Evolutionary conservation across 306 rosid genomes (phyloP), one percentile per base, ranked within the genome.

Genomic region (Heteromeles arbutifolia): DNA sequence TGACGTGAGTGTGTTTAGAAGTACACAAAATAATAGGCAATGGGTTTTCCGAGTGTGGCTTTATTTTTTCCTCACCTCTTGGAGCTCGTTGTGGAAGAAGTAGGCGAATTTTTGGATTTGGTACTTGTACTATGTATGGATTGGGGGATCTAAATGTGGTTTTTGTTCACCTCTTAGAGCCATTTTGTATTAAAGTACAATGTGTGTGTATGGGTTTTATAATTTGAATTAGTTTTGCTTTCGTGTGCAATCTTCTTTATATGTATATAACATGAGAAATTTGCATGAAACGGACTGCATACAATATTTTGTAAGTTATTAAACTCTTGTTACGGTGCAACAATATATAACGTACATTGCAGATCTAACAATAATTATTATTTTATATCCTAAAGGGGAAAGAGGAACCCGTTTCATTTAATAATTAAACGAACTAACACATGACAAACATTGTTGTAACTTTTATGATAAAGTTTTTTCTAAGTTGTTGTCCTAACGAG

Each of bases 31-130:
- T 57, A 9, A 12, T 22, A 22, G 52, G 58, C 32, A 32, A 11
- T 52, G 15, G 53, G 80, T 32, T 75, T 32, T 75, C 69, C 28
- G 69, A 72, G 18, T 28, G 56, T 70, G 77, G 29, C 25, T 18
- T 58, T 70, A 13, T 39, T 15, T 54, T 57, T 54, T 31, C 17
- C 11, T 78, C 74, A 78, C 71, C 9, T 34, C 45, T 32, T n/a
- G 66, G 80, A 74, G 71, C 56, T 61, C 54, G 54, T 59, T 9
- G 18, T 22, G 4, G 32, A 77, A 78, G 29, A 32, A 56, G 45
- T 26, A 48, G 25, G 44, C 14, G 85, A 68, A 62, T 48, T 77
- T 13, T 74, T 9, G 64, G 56, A 57, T 48, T 76, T 26, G 7
- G 0, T 31, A 29, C 59, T 70, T 65, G 21, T 15, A 73, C 18